Percentiles rank a stretch among this genome's conserved stretches.
phyloP scores from a whole-genome alignment of 352 stramenopile genomes.

The Phytophthora constricta region DNA sequence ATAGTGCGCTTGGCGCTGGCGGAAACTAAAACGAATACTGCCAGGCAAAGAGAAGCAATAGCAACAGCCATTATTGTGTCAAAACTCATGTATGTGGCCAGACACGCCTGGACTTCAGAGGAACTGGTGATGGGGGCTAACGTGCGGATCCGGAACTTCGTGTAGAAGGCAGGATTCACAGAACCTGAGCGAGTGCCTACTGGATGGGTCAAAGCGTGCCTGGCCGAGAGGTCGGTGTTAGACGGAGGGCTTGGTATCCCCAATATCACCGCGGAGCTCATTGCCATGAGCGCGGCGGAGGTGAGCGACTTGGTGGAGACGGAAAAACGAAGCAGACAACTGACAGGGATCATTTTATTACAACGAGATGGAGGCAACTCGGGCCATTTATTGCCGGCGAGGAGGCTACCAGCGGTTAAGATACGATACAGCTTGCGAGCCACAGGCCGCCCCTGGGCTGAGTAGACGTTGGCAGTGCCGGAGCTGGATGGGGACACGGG shows the following conservation, averaged over 20 bases:
- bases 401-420: not conserved
- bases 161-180: slow-evolving; percentile 1
- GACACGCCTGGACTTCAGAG: not conserved
- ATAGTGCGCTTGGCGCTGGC: not conserved
- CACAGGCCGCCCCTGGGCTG: not conserved
- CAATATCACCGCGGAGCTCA: not conserved
- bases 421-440: not conserved
- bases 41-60: not conserved
- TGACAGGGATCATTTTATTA: no score
- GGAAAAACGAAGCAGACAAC: no score
- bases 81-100: slow-evolving; percentile 7
- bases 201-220: slow-evolving; percentile 3
- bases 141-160: not conserved
- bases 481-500: no score
- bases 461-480: not conserved
- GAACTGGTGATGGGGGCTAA: not conserved
- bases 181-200: not conserved
- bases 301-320: not conserved
- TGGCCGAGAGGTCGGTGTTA: not conserved
- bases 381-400: no score
- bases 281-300: not conserved
- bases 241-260: slow-evolving; percentile 1
- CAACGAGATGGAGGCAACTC: no score
- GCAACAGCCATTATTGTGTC: not conserved
- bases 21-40: slow-evolving; percentile 6